Evolutionary conservation across 2,329 filamentous ascomycete genomes (phyloP), one percentile per base, ranked within the genome.

Genomic region (Alternaria metachromatica): DNA sequence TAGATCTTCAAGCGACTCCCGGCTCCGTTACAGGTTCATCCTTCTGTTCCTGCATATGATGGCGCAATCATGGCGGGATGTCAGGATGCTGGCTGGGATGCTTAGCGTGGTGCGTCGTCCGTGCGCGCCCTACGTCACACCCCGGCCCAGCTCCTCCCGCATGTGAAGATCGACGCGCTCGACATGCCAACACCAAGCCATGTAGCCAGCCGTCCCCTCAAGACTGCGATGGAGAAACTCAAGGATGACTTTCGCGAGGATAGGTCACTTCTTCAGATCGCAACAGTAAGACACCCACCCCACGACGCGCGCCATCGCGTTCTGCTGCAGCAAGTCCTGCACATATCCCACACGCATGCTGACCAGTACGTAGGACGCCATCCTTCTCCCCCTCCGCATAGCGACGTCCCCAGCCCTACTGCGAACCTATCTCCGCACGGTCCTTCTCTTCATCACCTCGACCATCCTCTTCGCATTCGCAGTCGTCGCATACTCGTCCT

Each of bases 371-470:
- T 68, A 90, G 88, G 82, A 85, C 70, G 79, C 83, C 62, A 73
- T 87, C 63, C 80, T 87, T 60, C 76, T 81, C 26, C 88, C 88
- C 18, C 71, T 90, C 66, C 85, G 82, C 65, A 77, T 86, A 68
- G 82, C 86, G 60, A 82, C 87, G 55, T 92, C 90, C 3, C 88
- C 86, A 58, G 81, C 86, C 30, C 88, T 90, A n/a, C 84, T 86
- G 55, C 85, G 87, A 71, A 86, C 88, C 28, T 92, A 92, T 75
- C 78, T 92, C 51, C 87, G 87, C 62, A 87, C 84, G 13, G 67
- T 85, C 13, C 82, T 90, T 23, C 81, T 89, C 67, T 75, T 86
- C 49, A 68, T 81, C 55, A 83, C 88, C 21, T 85, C 86, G 4
- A 68, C 85, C 15, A 67, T 86, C 44, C 84, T 92, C 55, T 80